Conservation (phyloP, 768 basidiomycete genomes). For the Kwoniella botswanensis region DNA sequence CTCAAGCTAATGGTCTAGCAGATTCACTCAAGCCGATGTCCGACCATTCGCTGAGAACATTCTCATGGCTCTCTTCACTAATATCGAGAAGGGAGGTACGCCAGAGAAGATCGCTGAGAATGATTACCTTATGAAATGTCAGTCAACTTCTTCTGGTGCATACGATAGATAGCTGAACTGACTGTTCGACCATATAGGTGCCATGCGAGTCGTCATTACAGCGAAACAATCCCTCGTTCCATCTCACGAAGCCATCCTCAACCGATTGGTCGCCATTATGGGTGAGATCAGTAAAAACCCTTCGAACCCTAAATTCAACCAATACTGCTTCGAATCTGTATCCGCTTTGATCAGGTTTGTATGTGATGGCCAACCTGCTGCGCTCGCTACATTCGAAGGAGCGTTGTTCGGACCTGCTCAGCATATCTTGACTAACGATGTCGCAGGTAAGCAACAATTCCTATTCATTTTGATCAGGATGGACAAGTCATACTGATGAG, state of each 20-base stretch:
- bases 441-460: constrained; percentile 70
- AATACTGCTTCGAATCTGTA: constrained; percentile 95
- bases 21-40: constrained; percentile 86
- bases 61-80: constrained; percentile 69
- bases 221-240: constrained; percentile 78
- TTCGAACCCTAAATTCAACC: constrained; percentile 96
- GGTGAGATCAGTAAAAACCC: constrained; percentile 92
- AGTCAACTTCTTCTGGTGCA: constrained; percentile 41
- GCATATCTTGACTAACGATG: constrained; percentile 85
- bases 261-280: constrained; percentile 78
- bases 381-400: constrained; percentile 76
- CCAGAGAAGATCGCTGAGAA: constrained; percentile 96
- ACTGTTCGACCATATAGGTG: constrained; percentile 64
- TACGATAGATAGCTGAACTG: background rate
- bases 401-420: constrained; percentile 86
- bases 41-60: constrained; percentile 78
- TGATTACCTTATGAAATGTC: constrained; percentile 97
- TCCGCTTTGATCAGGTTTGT: constrained; percentile 94
- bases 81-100: constrained; percentile 76
- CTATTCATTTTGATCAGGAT: background rate
- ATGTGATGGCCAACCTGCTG: constrained; percentile 70
- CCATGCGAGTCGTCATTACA: constrained; percentile 90
- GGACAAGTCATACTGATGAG: background rate
- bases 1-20: constrained; percentile 51
- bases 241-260: constrained; percentile 69